Evolutionary conservation across 148 eudicot genomes (phyloP), one percentile per base, ranked within the genome.

Genomic region (Dysphania ambrosioides): DNA sequence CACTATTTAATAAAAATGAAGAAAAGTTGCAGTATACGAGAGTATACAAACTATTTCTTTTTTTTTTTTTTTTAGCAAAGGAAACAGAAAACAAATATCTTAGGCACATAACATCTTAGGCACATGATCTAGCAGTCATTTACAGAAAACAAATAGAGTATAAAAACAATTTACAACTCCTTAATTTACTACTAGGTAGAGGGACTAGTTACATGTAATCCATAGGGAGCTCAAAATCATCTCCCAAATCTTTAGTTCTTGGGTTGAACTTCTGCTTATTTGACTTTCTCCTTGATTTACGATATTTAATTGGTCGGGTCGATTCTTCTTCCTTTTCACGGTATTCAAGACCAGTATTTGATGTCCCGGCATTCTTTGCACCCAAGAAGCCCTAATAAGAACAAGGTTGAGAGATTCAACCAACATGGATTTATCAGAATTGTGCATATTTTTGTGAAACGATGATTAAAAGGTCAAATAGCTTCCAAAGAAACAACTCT

Each of bases 181-280:
- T n/a, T n/a, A n/a, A n/a, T n/a, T n/a, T n/a, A n/a, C n/a, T 53
- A 70, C 62, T 29, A 62, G 6, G 2, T 29, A 35, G 26, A 35
- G 24, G 40, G 26, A 21, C 59, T 67, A 1, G 38, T 79, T 83
- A 89, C 71, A 89, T 74, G 74, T 79, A 89, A 80, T 87, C 91
- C 85, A 85, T 87, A 0, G 90, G 93, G 36, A 89, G 88, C 73
- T 89, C 93, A 86, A 87, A 85, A 6, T 87, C 86, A 70, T 82
- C 83, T 8, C 24, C 73, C 11, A 66, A 15, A 53, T 75, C 80
- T 78, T 77, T 78, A 41, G 15, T 65, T 73, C 77, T 67, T 1
- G 58, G 70, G 40, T 57, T 44, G 44, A 16, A 70, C 63, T 78
- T 84, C 64, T 71, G 82, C 40, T 82, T 60, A 49, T 65, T 36